Percentiles rank a stretch among this genome's conserved stretches.
Conservation (phyloP, 176 grass and related monocot species). For the Aegilops sharonensis region DNA sequence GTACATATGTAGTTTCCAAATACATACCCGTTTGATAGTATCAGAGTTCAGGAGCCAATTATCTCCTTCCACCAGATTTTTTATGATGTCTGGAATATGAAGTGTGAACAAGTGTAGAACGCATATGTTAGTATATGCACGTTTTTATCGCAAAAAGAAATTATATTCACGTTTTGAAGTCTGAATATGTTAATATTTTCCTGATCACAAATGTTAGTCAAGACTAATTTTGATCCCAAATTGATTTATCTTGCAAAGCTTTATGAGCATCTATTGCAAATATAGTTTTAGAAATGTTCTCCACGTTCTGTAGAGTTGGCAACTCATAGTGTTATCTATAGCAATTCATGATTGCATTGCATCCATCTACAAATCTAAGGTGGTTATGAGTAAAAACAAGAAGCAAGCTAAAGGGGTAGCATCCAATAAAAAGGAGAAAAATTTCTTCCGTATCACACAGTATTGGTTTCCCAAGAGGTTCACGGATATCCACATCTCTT, state of each 20-base stretch:
- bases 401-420: background rate
- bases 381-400: background rate
- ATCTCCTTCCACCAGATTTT: background rate
- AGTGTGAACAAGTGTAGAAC: slow-evolving; percentile 27
- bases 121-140: background rate
- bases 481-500: background rate
- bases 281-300: background rate
- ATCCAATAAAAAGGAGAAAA: background rate
- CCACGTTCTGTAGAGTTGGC: background rate
- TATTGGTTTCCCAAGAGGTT: no score
- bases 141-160: background rate
- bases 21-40: background rate
- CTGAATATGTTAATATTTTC: background rate
- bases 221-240: background rate
- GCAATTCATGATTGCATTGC: background rate
- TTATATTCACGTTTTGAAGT: background rate
- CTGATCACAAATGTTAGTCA: background rate
- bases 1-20: background rate
- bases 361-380: background rate
- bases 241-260: background rate
- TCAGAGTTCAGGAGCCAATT: background rate
- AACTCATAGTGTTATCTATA: background rate
- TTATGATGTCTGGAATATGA: slow-evolving; percentile 26
- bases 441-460: background rate
- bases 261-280: background rate